phyloP scores from a whole-genome alignment of 140 eudicot species.

The Anethum foeniculum region DNA sequence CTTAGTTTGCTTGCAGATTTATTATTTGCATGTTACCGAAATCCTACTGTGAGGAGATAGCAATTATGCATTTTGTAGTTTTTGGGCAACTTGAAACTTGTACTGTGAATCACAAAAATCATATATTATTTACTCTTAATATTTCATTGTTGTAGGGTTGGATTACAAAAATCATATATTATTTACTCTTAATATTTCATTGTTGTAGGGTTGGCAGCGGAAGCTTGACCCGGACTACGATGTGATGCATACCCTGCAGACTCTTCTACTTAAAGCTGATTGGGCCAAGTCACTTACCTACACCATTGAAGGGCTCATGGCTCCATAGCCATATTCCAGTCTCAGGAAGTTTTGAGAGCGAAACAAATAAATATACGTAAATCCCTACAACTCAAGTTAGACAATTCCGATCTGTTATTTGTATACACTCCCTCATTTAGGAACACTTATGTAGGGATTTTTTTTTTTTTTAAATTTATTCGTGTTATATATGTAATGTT shows the following conservation, averaged over 20 bases:
- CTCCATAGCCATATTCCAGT: not conserved
- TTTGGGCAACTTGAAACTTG: not conserved
- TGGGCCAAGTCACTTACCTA: conserved; percentile 16
- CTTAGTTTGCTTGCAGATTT: not conserved
- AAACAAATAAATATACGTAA: not conserved
- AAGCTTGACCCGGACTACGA: conserved; percentile 14
- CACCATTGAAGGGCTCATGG: conserved; percentile 14
- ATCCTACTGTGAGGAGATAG: not conserved
- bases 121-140: not conserved
- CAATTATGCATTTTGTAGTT: not conserved
- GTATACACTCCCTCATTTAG: not conserved
- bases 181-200: not conserved
- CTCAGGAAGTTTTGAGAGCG: not conserved
- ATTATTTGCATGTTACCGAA: not conserved
- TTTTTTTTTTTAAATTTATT: not conserved
- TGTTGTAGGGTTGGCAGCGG: conserved; percentile 15
- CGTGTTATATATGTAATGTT: not conserved
- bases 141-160: conserved; percentile 7
- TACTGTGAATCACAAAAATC: not conserved
- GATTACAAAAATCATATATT: no score
- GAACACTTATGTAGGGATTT: not conserved
- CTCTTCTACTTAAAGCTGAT: conserved; percentile 7
- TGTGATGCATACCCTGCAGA: conserved; percentile 9
- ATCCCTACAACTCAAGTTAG: not conserved
- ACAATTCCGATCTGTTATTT: not conserved